phyloP scores from a whole-genome alignment of 2,329 filamentous ascomycete genomes.

The Colletotrichum sp. region DNA sequence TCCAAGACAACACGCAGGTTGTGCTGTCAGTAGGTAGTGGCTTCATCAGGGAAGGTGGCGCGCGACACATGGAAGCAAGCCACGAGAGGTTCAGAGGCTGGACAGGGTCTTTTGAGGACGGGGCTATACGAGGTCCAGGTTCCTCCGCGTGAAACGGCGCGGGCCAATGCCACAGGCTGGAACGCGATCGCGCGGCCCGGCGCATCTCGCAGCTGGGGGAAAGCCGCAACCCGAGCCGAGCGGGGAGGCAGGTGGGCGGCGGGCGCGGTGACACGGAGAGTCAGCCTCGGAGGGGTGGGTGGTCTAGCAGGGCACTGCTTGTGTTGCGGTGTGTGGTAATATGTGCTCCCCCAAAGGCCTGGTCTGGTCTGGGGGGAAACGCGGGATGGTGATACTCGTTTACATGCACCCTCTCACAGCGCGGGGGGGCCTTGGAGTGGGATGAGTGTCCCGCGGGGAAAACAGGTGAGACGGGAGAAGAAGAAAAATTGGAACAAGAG shows the following conservation, averaged over 20 bases:
- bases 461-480: neutral
- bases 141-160: neutral
- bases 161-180: neutral
- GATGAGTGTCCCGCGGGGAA: neutral
- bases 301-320: neutral
- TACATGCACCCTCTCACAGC: neutral
- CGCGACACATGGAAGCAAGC: neutral
- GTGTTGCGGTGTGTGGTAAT: neutral
- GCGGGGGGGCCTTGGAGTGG: neutral
- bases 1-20: neutral
- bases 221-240: slow-evolving; percentile 9
- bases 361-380: neutral
- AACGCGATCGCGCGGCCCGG: slow-evolving; percentile 13
- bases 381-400: neutral
- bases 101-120: neutral
- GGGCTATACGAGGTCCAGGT: neutral
- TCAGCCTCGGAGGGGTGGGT: neutral
- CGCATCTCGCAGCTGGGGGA: slow-evolving; percentile 1
- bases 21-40: neutral
- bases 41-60: neutral
- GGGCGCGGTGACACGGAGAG: neutral
- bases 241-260: neutral
- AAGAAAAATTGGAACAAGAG: neutral
- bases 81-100: neutral
- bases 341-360: neutral